These are phyloP conservation scores for Atalantia buxifolia DNA, from an alignment of 345 rosid species.

Conservation along the genomic window DNA sequence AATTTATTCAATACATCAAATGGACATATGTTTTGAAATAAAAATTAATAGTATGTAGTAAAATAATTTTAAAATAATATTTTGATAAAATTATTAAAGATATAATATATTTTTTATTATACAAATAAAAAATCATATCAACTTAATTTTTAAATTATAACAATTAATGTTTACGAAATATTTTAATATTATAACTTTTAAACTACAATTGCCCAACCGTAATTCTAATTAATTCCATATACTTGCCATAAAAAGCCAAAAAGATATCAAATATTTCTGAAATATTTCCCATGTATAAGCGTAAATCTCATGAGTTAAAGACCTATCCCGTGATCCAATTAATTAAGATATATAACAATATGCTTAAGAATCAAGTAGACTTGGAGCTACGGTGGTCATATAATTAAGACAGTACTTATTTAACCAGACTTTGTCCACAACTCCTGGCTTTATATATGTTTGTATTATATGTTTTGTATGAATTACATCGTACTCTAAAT, in stretches of 20 bases:
- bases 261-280: background rate
- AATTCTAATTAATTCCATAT: too few relatives aligned
- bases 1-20: background rate
- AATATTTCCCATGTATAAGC: background rate
- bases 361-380: background rate
- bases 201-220: rapidly evolving
- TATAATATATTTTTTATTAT: too few relatives aligned
- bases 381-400: background rate
- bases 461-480: background rate
- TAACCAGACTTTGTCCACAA: background rate
- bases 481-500: background rate
- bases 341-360: background rate
- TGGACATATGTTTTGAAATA: too few relatives aligned
- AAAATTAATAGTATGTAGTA: too few relatives aligned
- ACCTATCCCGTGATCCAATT: background rate
- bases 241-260: background rate
- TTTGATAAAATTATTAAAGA: too few relatives aligned
- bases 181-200: too few relatives aligned
- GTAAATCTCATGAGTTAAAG: background rate
- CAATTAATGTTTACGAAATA: too few relatives aligned
- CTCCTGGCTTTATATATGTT: background rate
- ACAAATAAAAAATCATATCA: too few relatives aligned
- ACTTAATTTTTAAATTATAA: too few relatives aligned
- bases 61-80: too few relatives aligned
- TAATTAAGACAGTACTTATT: background rate